phyloP scores from a whole-genome alignment of 345 rosid species.

The Balakata baccata region DNA sequence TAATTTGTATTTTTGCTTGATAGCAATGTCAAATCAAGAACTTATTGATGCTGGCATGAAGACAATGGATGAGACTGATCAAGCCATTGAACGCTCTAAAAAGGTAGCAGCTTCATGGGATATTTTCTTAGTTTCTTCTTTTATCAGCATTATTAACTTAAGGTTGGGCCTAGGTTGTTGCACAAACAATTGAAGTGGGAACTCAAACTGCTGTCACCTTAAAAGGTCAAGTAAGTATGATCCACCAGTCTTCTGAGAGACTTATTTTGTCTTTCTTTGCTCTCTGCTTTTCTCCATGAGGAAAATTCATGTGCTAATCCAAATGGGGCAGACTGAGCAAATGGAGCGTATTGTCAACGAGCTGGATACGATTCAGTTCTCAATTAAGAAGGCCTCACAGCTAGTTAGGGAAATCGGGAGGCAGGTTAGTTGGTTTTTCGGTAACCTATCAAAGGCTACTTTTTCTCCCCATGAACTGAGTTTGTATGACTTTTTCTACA shows the following conservation, averaged over 20 bases:
- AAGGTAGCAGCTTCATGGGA: slow-evolving; percentile 38
- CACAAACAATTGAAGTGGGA: slow-evolving; percentile 97
- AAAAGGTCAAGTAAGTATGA: slow-evolving; percentile 82
- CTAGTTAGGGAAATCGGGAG: slow-evolving; percentile 98
- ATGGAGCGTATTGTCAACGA: slow-evolving; percentile 97
- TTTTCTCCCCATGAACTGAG: slow-evolving; percentile 8
- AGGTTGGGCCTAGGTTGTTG: slow-evolving; percentile 62
- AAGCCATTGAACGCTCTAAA: slow-evolving; percentile 87
- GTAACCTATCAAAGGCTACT: slow-evolving; percentile 1
- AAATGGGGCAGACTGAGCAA: slow-evolving; percentile 84
- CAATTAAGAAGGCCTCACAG: slow-evolving; percentile 96
- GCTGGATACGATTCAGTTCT: slow-evolving; percentile 95
- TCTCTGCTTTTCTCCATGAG: background rate
- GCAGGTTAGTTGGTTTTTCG: slow-evolving; percentile 54
- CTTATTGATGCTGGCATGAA: slow-evolving; percentile 71
- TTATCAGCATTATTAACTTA: slow-evolving; percentile 18
- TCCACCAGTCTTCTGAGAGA: background rate
- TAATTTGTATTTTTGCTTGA: slow-evolving; percentile 6
- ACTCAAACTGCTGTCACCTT: slow-evolving; percentile 84
- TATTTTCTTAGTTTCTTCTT: slow-evolving; percentile 6
- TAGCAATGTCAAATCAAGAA: slow-evolving; percentile 95
- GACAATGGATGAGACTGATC: slow-evolving; percentile 98
- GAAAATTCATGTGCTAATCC: slow-evolving; percentile 19
- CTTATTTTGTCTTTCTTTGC: background rate
- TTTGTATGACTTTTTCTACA: slow-evolving; percentile 24